Conservation (phyloP, 768 basidiomycete genomes). For the Lentinula guzmanii region DNA sequence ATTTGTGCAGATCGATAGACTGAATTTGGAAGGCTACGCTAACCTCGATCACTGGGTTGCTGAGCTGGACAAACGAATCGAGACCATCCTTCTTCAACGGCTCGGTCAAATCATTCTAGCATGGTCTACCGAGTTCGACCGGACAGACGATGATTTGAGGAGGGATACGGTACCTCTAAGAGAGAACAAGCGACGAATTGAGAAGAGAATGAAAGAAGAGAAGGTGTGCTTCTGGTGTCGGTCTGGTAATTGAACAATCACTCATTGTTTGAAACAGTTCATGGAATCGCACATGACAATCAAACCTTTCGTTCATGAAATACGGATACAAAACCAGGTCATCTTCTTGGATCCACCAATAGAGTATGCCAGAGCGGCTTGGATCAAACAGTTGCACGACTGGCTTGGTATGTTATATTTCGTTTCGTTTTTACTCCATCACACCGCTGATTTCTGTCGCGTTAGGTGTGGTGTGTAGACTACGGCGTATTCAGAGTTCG, state of each 20-base stretch:
- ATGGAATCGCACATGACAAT: conserved; percentile 70
- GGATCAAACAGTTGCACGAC: conserved; percentile 86
- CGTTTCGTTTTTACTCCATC: background rate
- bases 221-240: conserved; percentile 47
- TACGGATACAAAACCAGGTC: conserved; percentile 97
- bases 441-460: background rate
- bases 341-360: conserved; percentile 98
- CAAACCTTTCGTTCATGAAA: conserved; percentile 89
- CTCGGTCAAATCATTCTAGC: conserved; percentile 72
- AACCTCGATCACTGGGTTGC: conserved; percentile 92
- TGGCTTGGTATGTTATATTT: conserved; percentile 59
- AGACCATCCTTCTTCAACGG: conserved; percentile 70
- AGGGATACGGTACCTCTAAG: conserved; percentile 45
- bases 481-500: conserved; percentile 88
- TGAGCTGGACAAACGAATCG: conserved; percentile 78
- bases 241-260: background rate
- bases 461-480: conserved; percentile 78
- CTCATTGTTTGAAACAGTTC: conserved; percentile 33
- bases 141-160: conserved; percentile 51
- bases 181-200: conserved; percentile 66
- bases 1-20: conserved; percentile 68
- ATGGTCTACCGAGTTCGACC: conserved; percentile 87
- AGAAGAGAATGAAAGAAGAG: conserved; percentile 72
- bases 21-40: conserved; percentile 94
- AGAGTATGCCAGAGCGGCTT: conserved; percentile 85